Percentiles rank a stretch among this genome's conserved stretches.
Evolutionary conservation across 176 grass and related monocot species (phyloP).

Genomic region (Alloteropsis semialata): DNA sequence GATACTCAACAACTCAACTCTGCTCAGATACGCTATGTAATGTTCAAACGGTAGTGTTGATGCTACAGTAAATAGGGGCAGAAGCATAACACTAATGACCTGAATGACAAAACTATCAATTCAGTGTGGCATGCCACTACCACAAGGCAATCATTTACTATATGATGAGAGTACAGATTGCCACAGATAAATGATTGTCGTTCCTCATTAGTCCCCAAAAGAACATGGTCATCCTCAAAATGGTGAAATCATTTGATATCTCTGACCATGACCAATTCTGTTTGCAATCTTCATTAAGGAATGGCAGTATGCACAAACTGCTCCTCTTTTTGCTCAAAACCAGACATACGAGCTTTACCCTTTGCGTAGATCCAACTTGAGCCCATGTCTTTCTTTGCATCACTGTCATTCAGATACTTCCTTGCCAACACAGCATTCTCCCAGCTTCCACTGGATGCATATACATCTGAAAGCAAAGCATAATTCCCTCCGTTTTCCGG

Average conservation of each 20-base stretch:
- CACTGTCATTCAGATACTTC: constrained; percentile 50
- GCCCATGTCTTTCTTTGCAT: constrained; percentile 56
- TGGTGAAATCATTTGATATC: constrained; percentile 44
- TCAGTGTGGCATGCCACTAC: constrained; percentile 9
- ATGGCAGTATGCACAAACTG: constrained; percentile 51
- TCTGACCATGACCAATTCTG: constrained; percentile 35
- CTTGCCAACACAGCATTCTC: constrained; percentile 50
- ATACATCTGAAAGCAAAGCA: constrained; percentile 72
- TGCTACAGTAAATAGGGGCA: constrained; percentile 30
- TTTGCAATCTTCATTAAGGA: constrained; percentile 34
- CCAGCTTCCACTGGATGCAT: constrained; percentile 56
- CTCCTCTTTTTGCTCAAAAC: constrained; percentile 43
- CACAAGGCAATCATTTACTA: constrained; percentile 33
- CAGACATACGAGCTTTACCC: constrained; percentile 38
- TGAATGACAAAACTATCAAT: constrained; percentile 27
- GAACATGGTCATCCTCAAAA: constrained; percentile 44
- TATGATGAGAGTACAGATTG: constrained; percentile 25
- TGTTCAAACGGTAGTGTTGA: constrained; percentile 27
- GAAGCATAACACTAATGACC: constrained; percentile 34
- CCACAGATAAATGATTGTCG: constrained; percentile 3
- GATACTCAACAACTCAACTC: constrained; percentile 15
- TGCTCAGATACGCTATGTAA: constrained; percentile 12
- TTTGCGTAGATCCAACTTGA: constrained; percentile 64
- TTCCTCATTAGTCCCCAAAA: constrained; percentile 40
- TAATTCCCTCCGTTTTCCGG: constrained; percentile 62